Conservation (phyloP, 345 rosid genomes). For the Physaria fendleri region DNA sequence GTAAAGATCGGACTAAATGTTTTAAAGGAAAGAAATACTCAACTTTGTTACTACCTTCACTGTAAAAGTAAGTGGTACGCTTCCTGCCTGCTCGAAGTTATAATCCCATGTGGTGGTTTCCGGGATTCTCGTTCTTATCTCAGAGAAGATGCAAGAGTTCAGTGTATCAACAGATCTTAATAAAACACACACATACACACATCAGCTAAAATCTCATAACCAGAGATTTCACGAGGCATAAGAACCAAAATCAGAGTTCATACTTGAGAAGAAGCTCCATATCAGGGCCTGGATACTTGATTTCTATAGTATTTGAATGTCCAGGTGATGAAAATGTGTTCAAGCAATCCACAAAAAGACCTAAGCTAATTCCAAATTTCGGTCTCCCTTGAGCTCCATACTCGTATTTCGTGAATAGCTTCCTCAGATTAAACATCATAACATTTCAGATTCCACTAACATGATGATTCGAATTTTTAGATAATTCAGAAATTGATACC, state of each 20-base stretch:
- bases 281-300: conserved; percentile 90
- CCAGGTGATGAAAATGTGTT: conserved; percentile 87
- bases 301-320: conserved; percentile 56
- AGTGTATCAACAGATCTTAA: conserved; percentile 71
- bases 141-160: conserved; percentile 78
- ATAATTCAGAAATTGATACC: conserved; percentile 32
- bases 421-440: neutral
- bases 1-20: neutral
- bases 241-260: neutral
- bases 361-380: conserved; percentile 79
- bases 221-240: neutral
- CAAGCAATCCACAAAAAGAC: conserved; percentile 83
- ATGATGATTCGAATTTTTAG: neutral
- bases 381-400: conserved; percentile 69
- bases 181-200: neutral
- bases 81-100: conserved; percentile 81
- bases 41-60: conserved; percentile 45
- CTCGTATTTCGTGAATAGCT: conserved; percentile 71
- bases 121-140: conserved; percentile 76
- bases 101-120: conserved; percentile 81
- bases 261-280: conserved; percentile 96
- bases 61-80: conserved; percentile 63
- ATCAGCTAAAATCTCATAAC: neutral
- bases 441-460: neutral
- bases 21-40: neutral